Percentiles rank a stretch among this genome's conserved stretches.
Conservation (phyloP, 83 land plant species). For the Larix sibirica region DNA sequence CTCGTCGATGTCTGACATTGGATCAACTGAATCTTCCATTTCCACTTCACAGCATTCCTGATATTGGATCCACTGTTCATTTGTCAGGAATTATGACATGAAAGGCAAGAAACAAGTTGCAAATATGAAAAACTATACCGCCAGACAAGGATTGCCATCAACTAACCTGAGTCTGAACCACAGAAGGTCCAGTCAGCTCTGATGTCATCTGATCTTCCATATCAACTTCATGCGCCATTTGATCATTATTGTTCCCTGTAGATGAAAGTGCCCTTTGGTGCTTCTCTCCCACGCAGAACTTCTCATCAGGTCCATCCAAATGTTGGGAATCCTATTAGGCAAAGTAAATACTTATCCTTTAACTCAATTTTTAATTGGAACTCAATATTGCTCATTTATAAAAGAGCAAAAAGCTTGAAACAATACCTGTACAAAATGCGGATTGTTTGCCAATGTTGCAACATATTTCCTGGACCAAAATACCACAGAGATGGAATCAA, state of each 20-base stretch:
- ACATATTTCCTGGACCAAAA: slow-evolving; percentile 8
- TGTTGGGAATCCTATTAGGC: background rate
- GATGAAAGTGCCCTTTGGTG: too few relatives aligned
- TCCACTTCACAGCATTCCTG: slow-evolving; percentile 18
- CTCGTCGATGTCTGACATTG: slow-evolving; percentile 44
- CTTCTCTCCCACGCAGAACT: too few relatives aligned
- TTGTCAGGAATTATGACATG: too few relatives aligned
- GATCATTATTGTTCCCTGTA: background rate
- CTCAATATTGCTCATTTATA: background rate
- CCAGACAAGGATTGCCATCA: background rate
- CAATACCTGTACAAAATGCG: slow-evolving; percentile 2
- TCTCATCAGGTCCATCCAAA: background rate
- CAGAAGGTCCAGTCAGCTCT: background rate
- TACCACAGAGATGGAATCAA: background rate
- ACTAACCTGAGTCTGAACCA: background rate
- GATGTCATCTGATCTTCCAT: slow-evolving; percentile 1
- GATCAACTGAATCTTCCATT: slow-evolving; percentile 18
- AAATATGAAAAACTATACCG: too few relatives aligned
- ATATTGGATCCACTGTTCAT: too few relatives aligned
- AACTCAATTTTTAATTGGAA: background rate
- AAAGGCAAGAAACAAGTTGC: too few relatives aligned
- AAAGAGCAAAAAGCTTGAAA: background rate
- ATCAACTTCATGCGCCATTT: background rate
- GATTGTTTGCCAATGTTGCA: slow-evolving; percentile 16
- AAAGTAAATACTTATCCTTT: background rate